Evolutionary conservation across 2,329 filamentous ascomycete species (phyloP).

Genomic region (Colletotrichum sp.): DNA sequence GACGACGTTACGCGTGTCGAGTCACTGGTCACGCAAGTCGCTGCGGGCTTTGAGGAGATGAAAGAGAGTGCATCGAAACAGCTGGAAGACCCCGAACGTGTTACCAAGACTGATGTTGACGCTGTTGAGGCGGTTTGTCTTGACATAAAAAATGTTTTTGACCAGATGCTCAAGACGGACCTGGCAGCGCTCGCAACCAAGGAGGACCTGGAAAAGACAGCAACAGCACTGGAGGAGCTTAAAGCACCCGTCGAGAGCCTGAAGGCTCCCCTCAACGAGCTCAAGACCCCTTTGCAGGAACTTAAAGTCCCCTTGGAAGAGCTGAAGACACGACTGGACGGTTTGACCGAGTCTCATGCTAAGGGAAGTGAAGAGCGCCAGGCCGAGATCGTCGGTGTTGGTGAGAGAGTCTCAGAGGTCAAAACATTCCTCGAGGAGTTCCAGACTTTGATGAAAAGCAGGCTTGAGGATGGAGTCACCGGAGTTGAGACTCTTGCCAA

Average conservation of each 20-base stretch:
- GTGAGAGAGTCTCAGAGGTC: slow-evolving; percentile 80
- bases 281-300: slow-evolving; percentile 53
- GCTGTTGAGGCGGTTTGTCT: slow-evolving; percentile 80
- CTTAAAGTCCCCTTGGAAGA: slow-evolving; percentile 66
- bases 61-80: slow-evolving; percentile 61
- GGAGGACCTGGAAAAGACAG: slow-evolving; percentile 75
- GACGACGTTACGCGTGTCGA: slow-evolving; percentile 81
- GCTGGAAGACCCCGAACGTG: slow-evolving; percentile 63
- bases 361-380: slow-evolving; percentile 86
- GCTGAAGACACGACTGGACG: slow-evolving; percentile 63
- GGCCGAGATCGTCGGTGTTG: slow-evolving; percentile 79
- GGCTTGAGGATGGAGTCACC: slow-evolving; percentile 76
- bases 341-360: slow-evolving; percentile 74
- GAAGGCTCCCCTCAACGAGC: not conserved
- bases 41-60: slow-evolving; percentile 76
- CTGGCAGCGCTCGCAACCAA: slow-evolving; percentile 75
- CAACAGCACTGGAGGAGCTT: slow-evolving; percentile 60
- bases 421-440: slow-evolving; percentile 80
- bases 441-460: slow-evolving; percentile 76
- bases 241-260: slow-evolving; percentile 3
- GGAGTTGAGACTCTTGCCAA: slow-evolving; percentile 77
- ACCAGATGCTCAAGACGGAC: slow-evolving; percentile 75
- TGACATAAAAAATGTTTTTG: slow-evolving; percentile 83
- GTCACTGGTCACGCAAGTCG: slow-evolving; percentile 79
- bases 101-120: slow-evolving; percentile 84